phyloP scores from a whole-genome alignment of 2,329 filamentous ascomycete species.

The Cladosporium austrohemisphaericum region DNA sequence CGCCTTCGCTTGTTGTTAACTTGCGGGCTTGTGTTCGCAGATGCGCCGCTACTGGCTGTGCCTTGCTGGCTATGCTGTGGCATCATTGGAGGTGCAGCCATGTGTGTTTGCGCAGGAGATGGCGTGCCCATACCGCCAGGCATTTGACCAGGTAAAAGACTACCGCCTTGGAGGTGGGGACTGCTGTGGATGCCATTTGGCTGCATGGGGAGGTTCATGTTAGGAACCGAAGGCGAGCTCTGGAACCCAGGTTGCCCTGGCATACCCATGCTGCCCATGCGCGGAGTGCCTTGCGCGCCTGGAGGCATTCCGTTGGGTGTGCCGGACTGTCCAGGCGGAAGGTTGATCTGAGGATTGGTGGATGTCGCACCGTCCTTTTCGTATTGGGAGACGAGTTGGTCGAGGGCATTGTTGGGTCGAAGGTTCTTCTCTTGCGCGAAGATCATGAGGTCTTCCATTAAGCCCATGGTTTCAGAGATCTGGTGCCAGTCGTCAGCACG shows the following conservation, averaged over 20 bases:
- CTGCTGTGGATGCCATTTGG: conserved; percentile 49
- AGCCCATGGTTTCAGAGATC: conserved; percentile 63
- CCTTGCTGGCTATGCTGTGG: conserved; percentile 56
- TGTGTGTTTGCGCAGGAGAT: conserved; percentile 43
- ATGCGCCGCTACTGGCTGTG: conserved; percentile 53
- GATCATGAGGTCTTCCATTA: conserved; percentile 59
- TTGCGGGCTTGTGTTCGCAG: conserved; percentile 58
- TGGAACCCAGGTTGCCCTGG: conserved; percentile 23
- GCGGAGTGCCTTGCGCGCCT: conserved; percentile 28
- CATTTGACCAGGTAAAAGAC: conserved; percentile 7
- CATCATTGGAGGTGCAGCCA: conserved; percentile 50
- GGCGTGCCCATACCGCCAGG: conserved; percentile 28
- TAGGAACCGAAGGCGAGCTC: conserved; percentile 53
- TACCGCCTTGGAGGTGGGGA: conserved; percentile 36
- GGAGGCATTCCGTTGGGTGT: conserved; percentile 33
- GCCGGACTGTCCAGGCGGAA: conserved; percentile 29
- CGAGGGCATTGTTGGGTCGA: conserved; percentile 53
- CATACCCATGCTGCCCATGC: conserved; percentile 34
- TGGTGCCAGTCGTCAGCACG: conserved; percentile 29
- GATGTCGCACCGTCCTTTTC: conserved; percentile 21
- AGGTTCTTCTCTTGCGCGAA: conserved; percentile 54
- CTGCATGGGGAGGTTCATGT: conserved; percentile 52
- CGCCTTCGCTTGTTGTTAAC: conserved; percentile 54
- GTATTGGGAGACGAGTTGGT: conserved; percentile 48
- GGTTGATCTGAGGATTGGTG: conserved; percentile 43